phyloP scores from a whole-genome alignment of 768 basidiomycete genomes.

The Tulasnella sp. region DNA sequence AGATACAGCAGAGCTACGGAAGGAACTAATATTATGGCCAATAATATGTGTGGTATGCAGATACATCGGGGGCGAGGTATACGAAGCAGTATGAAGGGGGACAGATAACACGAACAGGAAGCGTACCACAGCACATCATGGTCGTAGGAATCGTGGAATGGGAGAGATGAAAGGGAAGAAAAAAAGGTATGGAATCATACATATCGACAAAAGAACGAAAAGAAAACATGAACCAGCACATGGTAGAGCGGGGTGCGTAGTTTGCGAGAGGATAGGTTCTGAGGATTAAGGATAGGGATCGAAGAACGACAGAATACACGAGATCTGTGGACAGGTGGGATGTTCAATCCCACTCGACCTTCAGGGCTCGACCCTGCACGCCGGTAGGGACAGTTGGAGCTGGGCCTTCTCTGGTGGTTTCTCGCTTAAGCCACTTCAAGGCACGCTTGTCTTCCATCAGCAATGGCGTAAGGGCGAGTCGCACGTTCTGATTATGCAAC shows the following conservation, averaged over 20 bases:
- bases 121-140: constrained; percentile 15
- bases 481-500: constrained; percentile 34
- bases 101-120: constrained; percentile 11
- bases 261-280: background rate
- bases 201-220: constrained; percentile 21
- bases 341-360: constrained; percentile 36
- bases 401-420: constrained; percentile 30
- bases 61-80: constrained; percentile 9
- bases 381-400: constrained; percentile 24
- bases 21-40: background rate
- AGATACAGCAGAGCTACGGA: constrained; percentile 3
- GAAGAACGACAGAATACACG: background rate
- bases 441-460: constrained; percentile 36
- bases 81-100: background rate
- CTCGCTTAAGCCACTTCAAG: constrained; percentile 34
- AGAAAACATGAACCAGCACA: constrained; percentile 6
- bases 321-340: background rate
- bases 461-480: constrained; percentile 25
- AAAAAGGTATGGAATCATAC: background rate
- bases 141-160: background rate
- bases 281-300: background rate
- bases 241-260: background rate
- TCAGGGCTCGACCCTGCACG: constrained; percentile 15
- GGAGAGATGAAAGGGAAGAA: background rate
- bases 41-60: constrained; percentile 10